Conservation (phyloP, 805 yeast species). For the Ogataea haglerorum region DNA sequence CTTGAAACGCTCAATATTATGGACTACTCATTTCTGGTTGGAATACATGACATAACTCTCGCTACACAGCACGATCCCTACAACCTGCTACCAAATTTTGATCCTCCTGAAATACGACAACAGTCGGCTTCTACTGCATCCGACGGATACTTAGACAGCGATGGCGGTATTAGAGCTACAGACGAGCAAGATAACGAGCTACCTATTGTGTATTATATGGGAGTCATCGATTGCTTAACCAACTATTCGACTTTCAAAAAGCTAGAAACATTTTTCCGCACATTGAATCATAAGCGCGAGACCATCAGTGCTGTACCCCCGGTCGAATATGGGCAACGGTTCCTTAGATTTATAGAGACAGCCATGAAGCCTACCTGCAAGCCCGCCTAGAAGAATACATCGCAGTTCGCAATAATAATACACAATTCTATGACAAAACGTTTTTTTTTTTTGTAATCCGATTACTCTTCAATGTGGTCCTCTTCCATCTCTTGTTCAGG, state of each 20-base stretch:
- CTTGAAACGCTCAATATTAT: constrained; percentile 76
- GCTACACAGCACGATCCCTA: constrained; percentile 40
- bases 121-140: constrained; percentile 15
- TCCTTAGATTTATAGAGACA: constrained; percentile 59
- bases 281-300: constrained; percentile 62
- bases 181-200: constrained; percentile 58
- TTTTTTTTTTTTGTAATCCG: constrained; percentile 1
- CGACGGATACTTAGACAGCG: constrained; percentile 31
- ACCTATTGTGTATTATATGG: constrained; percentile 77
- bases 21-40: constrained; percentile 92
- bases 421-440: constrained; percentile 7
- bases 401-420: constrained; percentile 8
- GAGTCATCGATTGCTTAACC: constrained; percentile 92
- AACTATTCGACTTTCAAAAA: constrained; percentile 69
- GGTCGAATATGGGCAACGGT: constrained; percentile 82
- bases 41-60: constrained; percentile 72
- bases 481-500: constrained; percentile 16
- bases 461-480: constrained; percentile 11
- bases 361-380: constrained; percentile 10
- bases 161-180: constrained; percentile 82
- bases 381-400: constrained; percentile 8
- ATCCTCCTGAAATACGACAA: constrained; percentile 23
- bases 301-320: constrained; percentile 91
- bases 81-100: constrained; percentile 22
- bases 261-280: constrained; percentile 83